Conservation (phyloP, 2,329 filamentous ascomycete genomes). For the Aspergillus uvarum region DNA sequence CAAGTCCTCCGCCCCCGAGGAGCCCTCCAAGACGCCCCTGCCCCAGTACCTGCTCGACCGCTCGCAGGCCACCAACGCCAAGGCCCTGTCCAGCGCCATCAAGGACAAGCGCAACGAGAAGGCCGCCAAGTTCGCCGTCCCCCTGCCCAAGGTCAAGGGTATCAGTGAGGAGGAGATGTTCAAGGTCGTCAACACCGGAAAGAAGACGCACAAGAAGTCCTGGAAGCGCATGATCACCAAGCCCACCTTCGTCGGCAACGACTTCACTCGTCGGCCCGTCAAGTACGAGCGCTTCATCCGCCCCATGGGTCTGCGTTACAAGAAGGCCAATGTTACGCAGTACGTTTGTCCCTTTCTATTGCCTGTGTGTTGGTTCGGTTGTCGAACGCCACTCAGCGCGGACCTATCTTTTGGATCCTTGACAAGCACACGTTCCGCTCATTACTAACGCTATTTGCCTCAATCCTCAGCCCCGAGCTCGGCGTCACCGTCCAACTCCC, state of each 20-base stretch:
- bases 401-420: neutral
- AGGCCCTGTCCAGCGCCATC: constrained; percentile 79
- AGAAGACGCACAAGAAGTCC: constrained; percentile 85
- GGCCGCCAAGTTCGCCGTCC: constrained; percentile 88
- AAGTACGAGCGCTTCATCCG: constrained; percentile 72
- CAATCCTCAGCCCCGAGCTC: constrained; percentile 59
- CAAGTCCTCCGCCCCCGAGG: constrained; percentile 75
- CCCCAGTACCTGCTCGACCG: constrained; percentile 93
- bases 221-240: constrained; percentile 69
- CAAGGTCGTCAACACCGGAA: constrained; percentile 91
- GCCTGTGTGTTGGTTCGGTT: constrained; percentile 10
- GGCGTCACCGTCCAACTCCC: constrained; percentile 85
- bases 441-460: constrained; percentile 13
- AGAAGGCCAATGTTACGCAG: constrained; percentile 68
- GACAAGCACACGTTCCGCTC: too few relatives aligned
- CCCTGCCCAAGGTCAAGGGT: constrained; percentile 88
- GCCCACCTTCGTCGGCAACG: constrained; percentile 84
- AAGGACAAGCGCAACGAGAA: constrained; percentile 96
- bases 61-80: constrained; percentile 64
- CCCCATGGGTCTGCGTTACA: constrained; percentile 76
- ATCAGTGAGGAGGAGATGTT: constrained; percentile 98
- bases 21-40: constrained; percentile 74
- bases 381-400: neutral
- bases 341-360: constrained; percentile 20
- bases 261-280: constrained; percentile 85